Conservation (phyloP, 2,329 filamentous ascomycete species). For the Calonectria pteridis region DNA sequence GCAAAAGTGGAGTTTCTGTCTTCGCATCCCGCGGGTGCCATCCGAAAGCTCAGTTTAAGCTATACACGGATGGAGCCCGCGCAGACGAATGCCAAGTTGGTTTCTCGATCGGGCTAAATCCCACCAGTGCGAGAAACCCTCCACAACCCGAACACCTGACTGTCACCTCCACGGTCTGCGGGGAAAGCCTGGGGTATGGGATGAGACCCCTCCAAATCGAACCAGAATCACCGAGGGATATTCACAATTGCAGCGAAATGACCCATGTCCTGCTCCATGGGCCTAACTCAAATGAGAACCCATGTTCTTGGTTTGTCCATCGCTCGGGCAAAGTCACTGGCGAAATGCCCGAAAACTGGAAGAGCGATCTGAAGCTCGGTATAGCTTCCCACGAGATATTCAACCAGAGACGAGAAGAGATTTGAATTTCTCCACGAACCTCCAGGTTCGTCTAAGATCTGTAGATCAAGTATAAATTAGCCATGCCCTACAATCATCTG, state of each 20-base stretch:
- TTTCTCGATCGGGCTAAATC: not conserved
- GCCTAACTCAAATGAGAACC: not conserved
- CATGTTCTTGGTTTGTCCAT: too few species aligned
- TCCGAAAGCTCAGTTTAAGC: not conserved
- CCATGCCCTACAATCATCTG: not conserved
- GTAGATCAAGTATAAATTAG: not conserved
- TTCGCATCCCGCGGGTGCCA: too few species aligned
- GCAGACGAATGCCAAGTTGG: not conserved
- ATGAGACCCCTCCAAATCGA: not conserved
- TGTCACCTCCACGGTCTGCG: not conserved
- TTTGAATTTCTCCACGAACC: not conserved
- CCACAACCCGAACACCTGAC: not conserved
- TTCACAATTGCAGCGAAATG: not conserved
- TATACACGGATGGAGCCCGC: not conserved
- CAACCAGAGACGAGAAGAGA: not conserved
- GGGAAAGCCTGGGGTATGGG: not conserved
- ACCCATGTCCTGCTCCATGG: not conserved
- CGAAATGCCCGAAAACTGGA: not conserved
- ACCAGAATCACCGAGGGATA: not conserved
- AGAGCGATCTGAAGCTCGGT: not conserved
- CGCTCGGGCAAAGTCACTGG: not conserved
- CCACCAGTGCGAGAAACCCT: not conserved
- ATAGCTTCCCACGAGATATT: not conserved
- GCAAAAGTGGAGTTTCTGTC: not conserved
- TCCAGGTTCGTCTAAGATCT: too few species aligned